A percentile compares a stretch with the other conserved stretches of the same genome.
Evolutionary conservation across 805 yeast genomes (phyloP).

Genomic region (Lipomyces kockii): DNA sequence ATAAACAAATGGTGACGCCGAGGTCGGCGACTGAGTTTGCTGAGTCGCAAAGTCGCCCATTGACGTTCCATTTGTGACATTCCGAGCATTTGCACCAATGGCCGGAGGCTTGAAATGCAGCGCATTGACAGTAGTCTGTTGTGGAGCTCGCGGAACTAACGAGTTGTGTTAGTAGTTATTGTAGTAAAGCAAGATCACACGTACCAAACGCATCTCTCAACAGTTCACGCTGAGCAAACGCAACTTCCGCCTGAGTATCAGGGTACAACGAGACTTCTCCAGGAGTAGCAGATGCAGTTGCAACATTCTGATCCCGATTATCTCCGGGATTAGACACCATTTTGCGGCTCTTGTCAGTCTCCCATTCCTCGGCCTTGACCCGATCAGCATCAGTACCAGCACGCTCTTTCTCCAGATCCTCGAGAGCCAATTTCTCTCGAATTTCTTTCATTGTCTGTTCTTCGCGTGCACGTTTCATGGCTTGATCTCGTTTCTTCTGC

Average conservation of each 20-base stretch:
- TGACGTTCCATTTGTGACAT: not conserved
- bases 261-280: slow-evolving; percentile 9
- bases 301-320: not conserved
- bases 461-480: slow-evolving; percentile 18
- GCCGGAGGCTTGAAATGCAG: not conserved
- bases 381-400: not conserved
- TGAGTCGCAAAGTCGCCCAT: not conserved
- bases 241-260: slow-evolving; percentile 23
- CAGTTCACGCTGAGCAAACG: slow-evolving; percentile 14
- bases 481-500: slow-evolving; percentile 16
- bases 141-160: not conserved
- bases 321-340: not conserved
- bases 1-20: slow-evolving; percentile 16
- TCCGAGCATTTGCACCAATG: not conserved
- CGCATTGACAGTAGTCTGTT: not conserved
- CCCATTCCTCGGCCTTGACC: not conserved
- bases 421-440: slow-evolving; percentile 17
- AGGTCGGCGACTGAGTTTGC: not conserved
- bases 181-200: not conserved
- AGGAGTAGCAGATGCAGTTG: not conserved
- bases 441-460: slow-evolving; percentile 22
- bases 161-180: not conserved
- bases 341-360: not conserved
- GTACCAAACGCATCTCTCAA: slow-evolving; percentile 10
- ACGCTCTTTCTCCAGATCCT: slow-evolving; percentile 10